phyloP scores from a whole-genome alignment of 1,284 basidiomycete genomes.

The Hemileia vastatrix region DNA sequence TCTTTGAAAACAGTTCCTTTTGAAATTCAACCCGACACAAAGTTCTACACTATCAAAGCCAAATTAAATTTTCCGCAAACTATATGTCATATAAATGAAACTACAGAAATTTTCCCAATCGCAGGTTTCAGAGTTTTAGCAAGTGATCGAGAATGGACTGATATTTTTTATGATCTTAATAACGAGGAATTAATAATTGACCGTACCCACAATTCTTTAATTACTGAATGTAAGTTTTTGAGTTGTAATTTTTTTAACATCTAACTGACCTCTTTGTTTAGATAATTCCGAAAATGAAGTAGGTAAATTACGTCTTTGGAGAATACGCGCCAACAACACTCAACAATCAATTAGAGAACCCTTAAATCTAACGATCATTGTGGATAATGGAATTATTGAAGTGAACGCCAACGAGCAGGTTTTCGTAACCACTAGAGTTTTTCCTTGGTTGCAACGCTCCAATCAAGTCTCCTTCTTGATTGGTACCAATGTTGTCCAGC shows the following conservation, averaged over 20 bases:
- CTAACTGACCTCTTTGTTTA: too few relatives aligned
- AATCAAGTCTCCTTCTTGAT: too few relatives aligned
- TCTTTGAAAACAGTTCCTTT: slow-evolving; percentile 20
- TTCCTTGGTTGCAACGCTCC: too few relatives aligned
- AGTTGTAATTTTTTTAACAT: neutral
- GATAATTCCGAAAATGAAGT: slow-evolving; percentile 26
- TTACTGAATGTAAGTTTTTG: slow-evolving; percentile 24
- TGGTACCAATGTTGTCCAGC: too few relatives aligned
- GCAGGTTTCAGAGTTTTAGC: slow-evolving; percentile 28
- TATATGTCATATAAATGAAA: too few relatives aligned
- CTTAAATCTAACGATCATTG: slow-evolving; percentile 31
- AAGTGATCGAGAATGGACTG: slow-evolving; percentile 27
- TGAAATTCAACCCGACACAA: slow-evolving; percentile 22
- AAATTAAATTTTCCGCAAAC: slow-evolving; percentile 20
- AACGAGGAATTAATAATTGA: slow-evolving; percentile 23
- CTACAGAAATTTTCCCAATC: too few relatives aligned
- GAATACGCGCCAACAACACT: too few relatives aligned
- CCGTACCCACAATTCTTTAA: slow-evolving; percentile 15
- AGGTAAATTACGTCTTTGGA: slow-evolving; percentile 27
- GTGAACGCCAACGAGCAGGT: slow-evolving; percentile 38
- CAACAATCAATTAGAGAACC: slow-evolving; percentile 4
- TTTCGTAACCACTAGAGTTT: slow-evolving; percentile 34
- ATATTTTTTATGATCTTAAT: slow-evolving; percentile 24
- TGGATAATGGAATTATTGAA: slow-evolving; percentile 38
- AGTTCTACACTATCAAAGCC: slow-evolving; percentile 24